Evolutionary conservation across 306 rosid genomes (phyloP), one percentile per base, ranked within the genome.

Genomic region (Cicer yamashitae): DNA sequence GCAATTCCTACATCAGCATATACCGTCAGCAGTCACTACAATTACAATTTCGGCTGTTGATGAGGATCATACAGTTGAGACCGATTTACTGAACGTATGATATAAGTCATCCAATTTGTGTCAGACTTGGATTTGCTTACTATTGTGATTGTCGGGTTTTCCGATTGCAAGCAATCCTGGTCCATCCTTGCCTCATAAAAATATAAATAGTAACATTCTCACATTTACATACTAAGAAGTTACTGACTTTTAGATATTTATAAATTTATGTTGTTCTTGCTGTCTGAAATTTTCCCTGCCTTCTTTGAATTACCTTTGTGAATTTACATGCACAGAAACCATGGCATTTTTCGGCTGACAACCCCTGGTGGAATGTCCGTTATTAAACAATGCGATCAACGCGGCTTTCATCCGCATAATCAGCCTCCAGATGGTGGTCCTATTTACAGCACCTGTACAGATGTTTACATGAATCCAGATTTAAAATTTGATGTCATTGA

Each of bases 391-490:
- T 94, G 98, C 83, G 91, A 89, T 71, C 96, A 81, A 64, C 96
- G 99, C 12, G 99, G 99, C 48, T 94, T 94, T 82, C 99, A 94
- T 84, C 84, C 91, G 2, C 99, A 94, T 15, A 53, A 59, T 67
- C 91, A 76, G 75, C 99, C 97, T 83, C 87, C 99, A 6, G 99
- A 90, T 50, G 97, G 99, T 44, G 92, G 97, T 22, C 99, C 97
- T 67, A 82, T 94, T 67, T 94, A 91, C 87, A 67, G 84, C 46
- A 74, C 89, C 12, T 90, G 99, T 87, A 87, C 99, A 77, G 99
- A 94, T 87, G 91, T 94, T 80, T 91, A 90, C 87, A 82, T 94
- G 96, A 89, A 88, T 81, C 96, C 99, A 17, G 82, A 80, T 58
- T 77, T 90, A 76, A 90, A 90, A 43, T 94, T 94, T 75, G 99